phyloP scores from a whole-genome alignment of 768 basidiomycete genomes.

The Lentinula raphanica region DNA sequence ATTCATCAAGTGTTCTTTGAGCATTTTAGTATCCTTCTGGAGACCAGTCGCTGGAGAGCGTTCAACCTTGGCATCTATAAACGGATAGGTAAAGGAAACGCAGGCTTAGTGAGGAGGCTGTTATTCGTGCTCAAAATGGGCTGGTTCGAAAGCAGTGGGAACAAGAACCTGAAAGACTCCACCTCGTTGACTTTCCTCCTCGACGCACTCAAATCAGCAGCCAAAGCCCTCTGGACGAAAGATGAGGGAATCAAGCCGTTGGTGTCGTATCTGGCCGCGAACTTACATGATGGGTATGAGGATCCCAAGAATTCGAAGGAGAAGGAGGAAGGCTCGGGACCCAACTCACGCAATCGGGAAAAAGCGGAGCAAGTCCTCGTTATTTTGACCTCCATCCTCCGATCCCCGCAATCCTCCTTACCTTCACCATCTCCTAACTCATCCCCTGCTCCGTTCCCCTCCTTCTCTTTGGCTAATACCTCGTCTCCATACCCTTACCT shows the following conservation, averaged over 20 bases:
- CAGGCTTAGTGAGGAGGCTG: constrained; percentile 33
- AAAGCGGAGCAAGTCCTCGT: constrained; percentile 68
- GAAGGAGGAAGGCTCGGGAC: too few relatives aligned
- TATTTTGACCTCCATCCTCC: constrained; percentile 57
- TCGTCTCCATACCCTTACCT: constrained; percentile 59
- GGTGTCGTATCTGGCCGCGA: constrained; percentile 80
- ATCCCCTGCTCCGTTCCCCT: constrained; percentile 75
- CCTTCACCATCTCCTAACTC: too few relatives aligned
- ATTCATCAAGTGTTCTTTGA: constrained; percentile 78
- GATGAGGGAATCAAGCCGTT: constrained; percentile 81
- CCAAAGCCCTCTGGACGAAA: constrained; percentile 62
- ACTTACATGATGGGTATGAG: constrained; percentile 59
- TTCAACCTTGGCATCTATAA: constrained; percentile 54
- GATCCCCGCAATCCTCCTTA: constrained; percentile 61
- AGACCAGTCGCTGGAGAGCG: constrained; percentile 63
- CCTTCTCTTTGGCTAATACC: constrained; percentile 57
- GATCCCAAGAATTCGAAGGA: not conserved
- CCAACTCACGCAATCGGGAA: constrained; percentile 35
- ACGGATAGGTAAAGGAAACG: too few relatives aligned
- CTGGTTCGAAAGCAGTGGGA: constrained; percentile 53
- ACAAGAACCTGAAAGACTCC: too few relatives aligned
- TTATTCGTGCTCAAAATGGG: constrained; percentile 79
- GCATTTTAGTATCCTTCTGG: constrained; percentile 74
- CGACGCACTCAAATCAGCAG: constrained; percentile 55
- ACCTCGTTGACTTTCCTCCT: constrained; percentile 49